Conservation (phyloP, 1,284 basidiomycete genomes). For the Tilletiaria anomala region DNA sequence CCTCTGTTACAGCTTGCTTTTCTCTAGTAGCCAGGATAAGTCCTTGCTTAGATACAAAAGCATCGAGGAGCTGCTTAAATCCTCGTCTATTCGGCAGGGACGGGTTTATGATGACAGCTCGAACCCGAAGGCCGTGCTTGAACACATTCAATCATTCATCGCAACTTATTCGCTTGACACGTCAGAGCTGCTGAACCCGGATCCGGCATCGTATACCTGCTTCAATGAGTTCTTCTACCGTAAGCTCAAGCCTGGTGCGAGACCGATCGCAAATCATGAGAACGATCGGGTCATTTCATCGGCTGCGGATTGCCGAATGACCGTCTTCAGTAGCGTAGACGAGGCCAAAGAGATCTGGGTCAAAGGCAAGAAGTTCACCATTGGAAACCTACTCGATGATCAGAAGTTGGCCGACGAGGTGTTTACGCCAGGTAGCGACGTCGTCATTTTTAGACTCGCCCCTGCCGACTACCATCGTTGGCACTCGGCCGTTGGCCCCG, state of each 20-base stretch:
- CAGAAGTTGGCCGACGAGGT: neutral
- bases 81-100: neutral
- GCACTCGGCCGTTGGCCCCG: conserved; percentile 42
- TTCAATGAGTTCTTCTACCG: conserved; percentile 6
- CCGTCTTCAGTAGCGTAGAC: conserved; percentile 1
- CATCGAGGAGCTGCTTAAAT: neutral
- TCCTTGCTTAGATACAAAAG: too few relatives aligned
- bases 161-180: conserved; percentile 1
- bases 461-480: conserved; percentile 14
- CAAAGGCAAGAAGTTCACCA: conserved; percentile 3
- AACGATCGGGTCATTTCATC: conserved; percentile 1
- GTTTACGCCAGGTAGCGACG: conserved; percentile 1
- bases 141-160: conserved; percentile 5
- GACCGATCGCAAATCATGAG: conserved; percentile 2
- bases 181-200: conserved; percentile 1
- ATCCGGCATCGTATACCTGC: conserved; percentile 1
- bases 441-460: conserved; percentile 6
- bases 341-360: conserved; percentile 3
- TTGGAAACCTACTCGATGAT: conserved; percentile 2
- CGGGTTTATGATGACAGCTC: neutral
- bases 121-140: conserved; percentile 5
- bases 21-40: too few relatives aligned
- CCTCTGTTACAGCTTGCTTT: too few relatives aligned
- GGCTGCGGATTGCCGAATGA: conserved; percentile 5
- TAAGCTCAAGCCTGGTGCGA: conserved; percentile 1